Base-by-base conservation (phyloP, 306 rosid genomes). In the Chamaecrista fasciculata region DNA sequence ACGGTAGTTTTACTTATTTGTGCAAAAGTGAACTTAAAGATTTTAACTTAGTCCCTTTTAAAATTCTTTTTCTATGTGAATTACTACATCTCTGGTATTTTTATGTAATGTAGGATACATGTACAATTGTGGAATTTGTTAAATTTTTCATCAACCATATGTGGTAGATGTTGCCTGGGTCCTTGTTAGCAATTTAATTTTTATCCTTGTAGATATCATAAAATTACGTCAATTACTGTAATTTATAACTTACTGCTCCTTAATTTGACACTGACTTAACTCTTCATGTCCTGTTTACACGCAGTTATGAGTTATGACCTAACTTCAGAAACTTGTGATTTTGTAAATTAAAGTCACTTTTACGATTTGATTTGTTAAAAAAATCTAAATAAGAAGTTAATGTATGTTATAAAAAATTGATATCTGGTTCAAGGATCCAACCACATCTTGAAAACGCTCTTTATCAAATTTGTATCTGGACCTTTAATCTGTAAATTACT, bases 381-480 rank as follows among this genome's bases (percentile, higher is more conserved):
- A 34, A 26, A 24, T 58, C 28, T n/a, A 33, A 47, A 36, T 14
- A 19, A 48, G 19, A 14, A 33, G 2, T 9, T 52, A 46, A 60
- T n/a, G n/a, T n/a, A 21, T 69, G 75, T 69, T 31, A n/a, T n/a
- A n/a, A n/a, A n/a, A n/a, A 40, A 33, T 25, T 23, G 46, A 40
- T 28, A 6, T 36, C 4, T 26, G 34, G 18, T 74, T 37, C 28
- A 19, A 36, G 24, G 37, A 64, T 50, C 14, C 24, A 36, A 67
- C 31, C 60, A 55, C 25, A 31, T 37, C 53, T 1, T 18, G 46
- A 48, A 36, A 61, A 46, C 47, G 60, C 26, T 12, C 6, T 56
- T n/a, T 12, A 5, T 31, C 7, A 40, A 11, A 36, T 48, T 40
- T 44, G 43, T 26, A 11, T 20, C 8, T 10, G 58, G 57, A 50